Percentiles rank a stretch among this genome's conserved stretches.
phyloP scores from a whole-genome alignment of 352 stramenopile genomes.

The Globisporangium takayamanum region DNA sequence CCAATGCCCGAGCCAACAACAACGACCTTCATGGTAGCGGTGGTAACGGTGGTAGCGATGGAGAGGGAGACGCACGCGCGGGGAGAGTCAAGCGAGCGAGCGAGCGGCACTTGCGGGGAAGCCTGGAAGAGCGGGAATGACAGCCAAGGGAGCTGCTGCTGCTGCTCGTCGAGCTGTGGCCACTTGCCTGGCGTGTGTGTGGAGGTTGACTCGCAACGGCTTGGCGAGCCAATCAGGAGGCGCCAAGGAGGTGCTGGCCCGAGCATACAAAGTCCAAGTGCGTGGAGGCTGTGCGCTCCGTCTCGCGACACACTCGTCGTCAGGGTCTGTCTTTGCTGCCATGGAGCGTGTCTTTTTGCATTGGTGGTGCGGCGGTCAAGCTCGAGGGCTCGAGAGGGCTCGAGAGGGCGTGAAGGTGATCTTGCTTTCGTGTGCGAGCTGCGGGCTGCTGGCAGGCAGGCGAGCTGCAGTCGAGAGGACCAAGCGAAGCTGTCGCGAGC shows the following conservation, averaged over 20 bases:
- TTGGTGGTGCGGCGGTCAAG: not conserved
- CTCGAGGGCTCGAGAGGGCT: too few species aligned
- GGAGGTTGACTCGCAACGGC: not conserved
- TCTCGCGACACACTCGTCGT: not conserved
- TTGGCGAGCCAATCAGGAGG: not conserved
- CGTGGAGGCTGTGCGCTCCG: not conserved
- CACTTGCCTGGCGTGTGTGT: not conserved
- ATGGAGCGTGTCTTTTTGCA: not conserved
- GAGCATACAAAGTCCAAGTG: not conserved
- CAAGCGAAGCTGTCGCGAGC: too few species aligned
- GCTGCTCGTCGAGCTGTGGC: not conserved
- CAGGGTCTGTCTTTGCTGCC: not conserved
- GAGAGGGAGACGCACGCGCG: not conserved
- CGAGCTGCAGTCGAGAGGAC: slow-evolving; percentile 23
- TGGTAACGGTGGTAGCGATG: slow-evolving; percentile 1
- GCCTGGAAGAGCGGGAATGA: slow-evolving; percentile 12
- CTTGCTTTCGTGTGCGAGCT: too few species aligned
- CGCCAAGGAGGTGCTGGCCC: not conserved
- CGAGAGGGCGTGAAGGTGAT: not conserved
- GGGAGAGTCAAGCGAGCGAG: not conserved
- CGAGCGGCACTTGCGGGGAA: slow-evolving; percentile 3
- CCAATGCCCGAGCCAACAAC: slow-evolving; percentile 81
- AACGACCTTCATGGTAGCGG: slow-evolving; percentile 69
- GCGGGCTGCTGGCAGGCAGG: too few species aligned
- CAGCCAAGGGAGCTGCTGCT: not conserved